phyloP scores from a whole-genome alignment of 2,329 filamentous ascomycete species.

The Fusarium brevicatenulatum region DNA sequence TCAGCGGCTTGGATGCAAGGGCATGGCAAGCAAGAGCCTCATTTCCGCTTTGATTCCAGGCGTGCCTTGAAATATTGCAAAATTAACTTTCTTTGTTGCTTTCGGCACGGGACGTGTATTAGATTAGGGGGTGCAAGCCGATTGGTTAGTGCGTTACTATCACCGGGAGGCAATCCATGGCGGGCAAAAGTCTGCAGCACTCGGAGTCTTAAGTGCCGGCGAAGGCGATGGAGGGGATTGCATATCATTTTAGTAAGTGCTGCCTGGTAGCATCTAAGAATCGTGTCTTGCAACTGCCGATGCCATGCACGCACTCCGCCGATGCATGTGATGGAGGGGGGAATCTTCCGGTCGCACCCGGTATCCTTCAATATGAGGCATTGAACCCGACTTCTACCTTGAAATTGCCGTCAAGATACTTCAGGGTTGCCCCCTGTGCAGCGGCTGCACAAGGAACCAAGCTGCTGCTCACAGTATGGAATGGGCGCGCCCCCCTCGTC shows the following conservation, averaged over 20 bases:
- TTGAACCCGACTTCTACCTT: too few species aligned
- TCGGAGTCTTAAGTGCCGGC: not conserved
- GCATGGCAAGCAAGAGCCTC: not conserved
- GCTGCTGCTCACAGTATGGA: not conserved
- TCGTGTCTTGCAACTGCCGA: not conserved
- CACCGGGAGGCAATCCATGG: fast-evolving
- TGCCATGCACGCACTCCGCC: too few species aligned
- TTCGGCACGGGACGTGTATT: not conserved
- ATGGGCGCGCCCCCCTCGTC: not conserved
- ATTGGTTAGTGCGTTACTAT: not conserved
- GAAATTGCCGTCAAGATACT: too few species aligned
- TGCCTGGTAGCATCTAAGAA: not conserved
- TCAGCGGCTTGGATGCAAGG: fast-evolving
- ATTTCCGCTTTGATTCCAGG: not conserved
- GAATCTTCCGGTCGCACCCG: too few species aligned
- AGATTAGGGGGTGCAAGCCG: not conserved
- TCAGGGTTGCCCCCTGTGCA: too few species aligned
- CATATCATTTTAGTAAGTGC: not conserved
- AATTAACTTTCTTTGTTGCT: not conserved
- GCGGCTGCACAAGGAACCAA: too few species aligned
- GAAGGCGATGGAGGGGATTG: not conserved
- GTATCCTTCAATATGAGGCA: too few species aligned
- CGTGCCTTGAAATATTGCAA: fast-evolving
- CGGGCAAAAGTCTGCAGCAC: not conserved
- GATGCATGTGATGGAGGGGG: too few species aligned